phyloP scores from a whole-genome alignment of 1,284 basidiomycete genomes.

The Cryptococcus sp. region DNA sequence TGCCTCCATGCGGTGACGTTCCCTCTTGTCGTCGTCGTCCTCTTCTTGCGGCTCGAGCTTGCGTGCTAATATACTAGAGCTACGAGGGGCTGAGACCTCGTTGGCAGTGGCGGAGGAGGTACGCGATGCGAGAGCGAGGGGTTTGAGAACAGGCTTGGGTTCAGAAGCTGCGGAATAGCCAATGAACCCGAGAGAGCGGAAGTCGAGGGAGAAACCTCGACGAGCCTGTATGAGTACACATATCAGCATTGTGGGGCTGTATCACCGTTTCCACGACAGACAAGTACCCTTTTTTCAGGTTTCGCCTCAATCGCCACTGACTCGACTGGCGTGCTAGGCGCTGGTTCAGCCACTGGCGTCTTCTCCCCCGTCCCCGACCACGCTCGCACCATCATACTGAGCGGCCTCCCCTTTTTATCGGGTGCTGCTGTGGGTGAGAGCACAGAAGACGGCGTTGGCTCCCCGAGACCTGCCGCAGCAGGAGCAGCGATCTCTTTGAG shows the following conservation, averaged over 20 bases:
- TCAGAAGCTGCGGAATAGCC: constrained; percentile 9
- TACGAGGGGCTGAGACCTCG: not conserved
- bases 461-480: not conserved
- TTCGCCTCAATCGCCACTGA: constrained; percentile 12
- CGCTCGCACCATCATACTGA: constrained; percentile 33
- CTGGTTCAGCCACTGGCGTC: not conserved
- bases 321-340: not conserved
- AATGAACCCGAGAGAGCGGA: constrained; percentile 44
- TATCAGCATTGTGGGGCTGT: not conserved
- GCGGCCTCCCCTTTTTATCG: constrained; percentile 24
- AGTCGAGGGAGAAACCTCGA: constrained; percentile 48
- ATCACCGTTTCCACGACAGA: not conserved
- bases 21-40: constrained; percentile 80
- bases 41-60: constrained; percentile 63
- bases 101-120: constrained; percentile 2
- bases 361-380: constrained; percentile 10
- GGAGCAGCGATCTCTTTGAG: constrained; percentile 5
- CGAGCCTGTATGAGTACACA: constrained; percentile 21
- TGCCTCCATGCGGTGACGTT: constrained; percentile 76
- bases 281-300: constrained; percentile 30
- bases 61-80: constrained; percentile 16
- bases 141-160: constrained; percentile 31
- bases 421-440: not conserved
- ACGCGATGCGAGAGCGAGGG: constrained; percentile 27
- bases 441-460: not conserved